Evolutionary conservation across 75 land plant species (phyloP).

Genomic region (Pinus albicaulis): DNA sequence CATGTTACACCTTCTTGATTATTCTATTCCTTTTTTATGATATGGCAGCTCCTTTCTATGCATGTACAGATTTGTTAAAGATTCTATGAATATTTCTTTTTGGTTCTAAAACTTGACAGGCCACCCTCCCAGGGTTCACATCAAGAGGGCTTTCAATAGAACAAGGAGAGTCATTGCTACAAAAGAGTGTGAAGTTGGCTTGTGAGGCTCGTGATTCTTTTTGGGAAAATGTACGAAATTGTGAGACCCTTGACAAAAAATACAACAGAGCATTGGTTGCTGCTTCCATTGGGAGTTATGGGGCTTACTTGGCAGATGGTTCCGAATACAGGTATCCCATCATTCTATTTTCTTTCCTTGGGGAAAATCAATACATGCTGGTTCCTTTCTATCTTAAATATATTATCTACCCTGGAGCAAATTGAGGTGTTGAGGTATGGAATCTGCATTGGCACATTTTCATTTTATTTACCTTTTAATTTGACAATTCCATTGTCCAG

Average conservation of each 20-base stretch:
- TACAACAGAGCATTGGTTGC: slow-evolving; percentile 69
- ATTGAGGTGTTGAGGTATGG: background rate
- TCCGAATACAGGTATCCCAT: slow-evolving; percentile 84
- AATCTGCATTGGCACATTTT: background rate
- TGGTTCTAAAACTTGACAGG: slow-evolving; percentile 33
- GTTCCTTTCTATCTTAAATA: background rate
- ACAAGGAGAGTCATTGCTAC: slow-evolving; percentile 67
- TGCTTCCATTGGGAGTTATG: slow-evolving; percentile 97
- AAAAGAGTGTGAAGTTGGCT: slow-evolving; percentile 73
- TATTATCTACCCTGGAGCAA: background rate
- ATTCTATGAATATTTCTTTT: background rate
- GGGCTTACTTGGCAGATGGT: slow-evolving; percentile 98
- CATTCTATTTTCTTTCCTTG: background rate
- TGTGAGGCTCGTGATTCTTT: slow-evolving; percentile 82
- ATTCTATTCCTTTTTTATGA: slow-evolving; percentile 1
- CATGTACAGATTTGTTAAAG: background rate
- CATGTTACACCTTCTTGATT: background rate
- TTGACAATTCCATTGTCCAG: slow-evolving; percentile 29
- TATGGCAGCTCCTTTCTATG: background rate
- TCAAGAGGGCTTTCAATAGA: slow-evolving; percentile 67
- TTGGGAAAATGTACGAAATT: slow-evolving; percentile 35
- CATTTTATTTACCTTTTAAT: background rate
- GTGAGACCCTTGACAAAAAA: slow-evolving; percentile 11
- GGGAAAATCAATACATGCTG: background rate
- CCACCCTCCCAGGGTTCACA: slow-evolving; percentile 82